Evolutionary conservation across 768 basidiomycete species (phyloP), one percentile per base, ranked within the genome.

Genomic region (Mycena rosella): DNA sequence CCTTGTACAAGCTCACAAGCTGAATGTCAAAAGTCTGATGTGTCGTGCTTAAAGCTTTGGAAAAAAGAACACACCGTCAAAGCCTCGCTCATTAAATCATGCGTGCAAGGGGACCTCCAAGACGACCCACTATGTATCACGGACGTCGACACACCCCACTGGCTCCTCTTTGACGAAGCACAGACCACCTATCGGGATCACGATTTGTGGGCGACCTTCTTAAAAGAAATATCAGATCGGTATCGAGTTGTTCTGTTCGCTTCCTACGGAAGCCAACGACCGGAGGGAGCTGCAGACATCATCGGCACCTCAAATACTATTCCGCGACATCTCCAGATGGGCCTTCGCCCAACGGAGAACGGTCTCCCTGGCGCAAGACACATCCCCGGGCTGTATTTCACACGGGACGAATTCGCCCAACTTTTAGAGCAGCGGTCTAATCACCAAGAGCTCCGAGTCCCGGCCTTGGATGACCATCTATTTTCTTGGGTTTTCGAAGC

Each of bases 81-180:
- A 13, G 22, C 3, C 4, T 36, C 54, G 3, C 17, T 40, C 13
- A n/a, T 26, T 13, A 2, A 13, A 5, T 36, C 54, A 1, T 15
- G 20, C 10, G 7, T n/a, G 1, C 3, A 13, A 7, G 51, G 51
- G 4, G 51, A 52, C 11, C 18, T 34, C 11, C 2, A 32, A 14
- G n/a, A 34, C 2, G 17, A 30, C 15, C 49, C 29, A 30, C 4
- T 2, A 2, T 22, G 52, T 34, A 11, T 34, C 32, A 11, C 5
- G 6, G 32, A 34, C 11, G 32, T 11, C 32, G 11, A 11, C 32
- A 11, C 11, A 34, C 32, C 32, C 11, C 32, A 34, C 32, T 56
- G 55, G 55, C 11, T 56, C 15, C 40, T 56, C 2, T 29, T 56
- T 5, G 55, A 56, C 40, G 55, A 56, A 9, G 55, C 40, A 2